Percentiles rank a stretch among this genome's conserved stretches.
phyloP scores from a whole-genome alignment of 2,329 filamentous ascomycete genomes.

The Colletotrichum higginsianum region DNA sequence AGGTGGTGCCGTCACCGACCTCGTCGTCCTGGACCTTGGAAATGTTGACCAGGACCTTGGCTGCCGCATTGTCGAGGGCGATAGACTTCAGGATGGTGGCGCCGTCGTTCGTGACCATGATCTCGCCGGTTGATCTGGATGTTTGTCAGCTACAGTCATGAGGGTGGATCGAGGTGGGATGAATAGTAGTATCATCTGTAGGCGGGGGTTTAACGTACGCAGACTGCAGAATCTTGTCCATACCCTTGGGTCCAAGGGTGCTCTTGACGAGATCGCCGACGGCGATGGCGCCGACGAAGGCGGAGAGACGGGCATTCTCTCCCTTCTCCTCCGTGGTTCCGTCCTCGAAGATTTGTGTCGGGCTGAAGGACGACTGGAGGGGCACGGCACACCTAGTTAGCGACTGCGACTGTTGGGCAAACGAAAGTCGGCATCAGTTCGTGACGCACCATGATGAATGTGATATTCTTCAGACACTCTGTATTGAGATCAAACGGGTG shows the following conservation, averaged over 20 bases:
- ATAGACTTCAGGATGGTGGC: conserved; percentile 99
- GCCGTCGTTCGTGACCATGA: conserved; percentile 99
- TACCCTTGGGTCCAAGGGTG: conserved; percentile 96
- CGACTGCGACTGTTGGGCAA: not conserved
- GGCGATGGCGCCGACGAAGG: conserved; percentile 97
- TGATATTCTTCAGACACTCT: conserved; percentile 37
- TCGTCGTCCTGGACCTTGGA: conserved; percentile 99
- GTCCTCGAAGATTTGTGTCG: conserved; percentile 98
- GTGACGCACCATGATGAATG: conserved; percentile 38
- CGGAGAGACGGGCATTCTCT: conserved; percentile 98
- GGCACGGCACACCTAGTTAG: conserved; percentile 12
- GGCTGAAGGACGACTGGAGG: conserved; percentile 76
- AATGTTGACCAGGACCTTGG: conserved; percentile 98
- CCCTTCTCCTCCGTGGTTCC: conserved; percentile 98
- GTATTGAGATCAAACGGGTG: conserved; percentile 25
- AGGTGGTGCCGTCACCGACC: conserved; percentile 97
- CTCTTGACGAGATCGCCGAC: conserved; percentile 98
- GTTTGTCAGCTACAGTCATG: conserved; percentile 40
- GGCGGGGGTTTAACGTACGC: conserved; percentile 72
- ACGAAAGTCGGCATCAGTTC: no score
- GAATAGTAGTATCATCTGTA: conserved; percentile 2
- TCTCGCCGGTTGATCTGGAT: conserved; percentile 89
- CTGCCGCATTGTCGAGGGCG: conserved; percentile 96
- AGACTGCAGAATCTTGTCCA: conserved; percentile 98
- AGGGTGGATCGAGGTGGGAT: conserved; percentile 25